Evolutionary conservation across 148 eudicot species (phyloP), one percentile per base, ranked within the genome.

Genomic region (Limonium bicolor): DNA sequence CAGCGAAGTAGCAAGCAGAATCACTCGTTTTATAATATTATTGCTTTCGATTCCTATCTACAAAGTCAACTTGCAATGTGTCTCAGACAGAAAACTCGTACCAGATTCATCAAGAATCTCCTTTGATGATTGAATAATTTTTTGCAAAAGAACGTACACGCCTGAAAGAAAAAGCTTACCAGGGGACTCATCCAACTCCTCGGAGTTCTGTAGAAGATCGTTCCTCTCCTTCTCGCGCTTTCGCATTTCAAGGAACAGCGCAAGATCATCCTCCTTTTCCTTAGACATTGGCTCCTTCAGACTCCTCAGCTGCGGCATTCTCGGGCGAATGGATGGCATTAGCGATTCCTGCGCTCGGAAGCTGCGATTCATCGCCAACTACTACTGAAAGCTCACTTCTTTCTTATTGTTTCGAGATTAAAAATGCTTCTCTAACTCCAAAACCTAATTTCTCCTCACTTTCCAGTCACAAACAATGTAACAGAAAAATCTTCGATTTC

Each of bases 251-350:
- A 71, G 76, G 50, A 88, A 88, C 84, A 88, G 66, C 15, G 81
- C 71, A 7, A 83, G 73, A 39, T 88, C 96, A 2, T 88, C 96
- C 29, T 88, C 96, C 63, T 79, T 87, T 56, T 87, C 94, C 66
- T 62, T 76, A 64, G 68, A 61, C 51, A 34, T 54, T 42, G 78
- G 58, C 24, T 63, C 49, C 61, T 73, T 69, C 26, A 67, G 17
- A 65, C 84, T 56, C 66, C 66, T 78, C 31, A 64, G 35, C 43
- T 61, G 76, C 37, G 62, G 72, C 31, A 68, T 54, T 53, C 81
- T 62, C 50, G 67, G 74, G 61, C 58, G 61, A 42, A 66, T 53
- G 18, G 73, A 50, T 66, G 66, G 76, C 78, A 76, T 80, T 76
- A 64, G 69, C 61, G 77, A 56, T 28, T 87, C 94, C 46, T 62